phyloP scores from a whole-genome alignment of 129 eudicot genomes.

The Solidago caesia region DNA sequence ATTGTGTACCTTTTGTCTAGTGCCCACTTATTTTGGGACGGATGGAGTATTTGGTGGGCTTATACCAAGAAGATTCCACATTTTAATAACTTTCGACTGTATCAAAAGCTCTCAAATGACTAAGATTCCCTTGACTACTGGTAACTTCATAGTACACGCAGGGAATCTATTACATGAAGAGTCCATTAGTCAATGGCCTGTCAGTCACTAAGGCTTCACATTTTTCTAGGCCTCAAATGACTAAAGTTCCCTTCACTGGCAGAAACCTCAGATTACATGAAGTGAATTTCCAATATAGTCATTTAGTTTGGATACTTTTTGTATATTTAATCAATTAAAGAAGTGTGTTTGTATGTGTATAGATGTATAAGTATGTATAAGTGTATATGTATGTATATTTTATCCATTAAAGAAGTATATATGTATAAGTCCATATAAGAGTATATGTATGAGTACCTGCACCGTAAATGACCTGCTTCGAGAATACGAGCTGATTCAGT shows the following conservation, averaged over 20 bases:
- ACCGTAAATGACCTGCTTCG: conserved; percentile 93
- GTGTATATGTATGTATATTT: background rate
- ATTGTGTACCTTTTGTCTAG: too few relatives aligned
- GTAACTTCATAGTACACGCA: too few relatives aligned
- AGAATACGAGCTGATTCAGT: conserved; percentile 81
- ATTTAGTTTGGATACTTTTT: background rate
- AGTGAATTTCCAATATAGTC: background rate
- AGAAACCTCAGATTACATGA: conserved; percentile 1
- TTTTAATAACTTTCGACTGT: too few relatives aligned
- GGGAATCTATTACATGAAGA: background rate
- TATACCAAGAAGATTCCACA: too few relatives aligned
- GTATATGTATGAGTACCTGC: conserved; percentile 57
- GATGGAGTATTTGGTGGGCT: too few relatives aligned
- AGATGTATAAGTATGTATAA: background rate
- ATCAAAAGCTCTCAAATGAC: too few relatives aligned
- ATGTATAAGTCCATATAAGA: background rate
- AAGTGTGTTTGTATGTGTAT: too few relatives aligned
- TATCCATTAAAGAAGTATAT: background rate
- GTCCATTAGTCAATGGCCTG: conserved; percentile 5
- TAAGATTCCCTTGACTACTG: too few relatives aligned
- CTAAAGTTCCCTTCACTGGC: conserved; percentile 18
- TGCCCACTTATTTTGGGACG: too few relatives aligned
- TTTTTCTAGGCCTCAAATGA: conserved; percentile 1
- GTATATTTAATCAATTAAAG: background rate
- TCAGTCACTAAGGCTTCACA: background rate